phyloP scores from a whole-genome alignment of 2,329 filamentous ascomycete genomes.

The Talaromyces sp. region DNA sequence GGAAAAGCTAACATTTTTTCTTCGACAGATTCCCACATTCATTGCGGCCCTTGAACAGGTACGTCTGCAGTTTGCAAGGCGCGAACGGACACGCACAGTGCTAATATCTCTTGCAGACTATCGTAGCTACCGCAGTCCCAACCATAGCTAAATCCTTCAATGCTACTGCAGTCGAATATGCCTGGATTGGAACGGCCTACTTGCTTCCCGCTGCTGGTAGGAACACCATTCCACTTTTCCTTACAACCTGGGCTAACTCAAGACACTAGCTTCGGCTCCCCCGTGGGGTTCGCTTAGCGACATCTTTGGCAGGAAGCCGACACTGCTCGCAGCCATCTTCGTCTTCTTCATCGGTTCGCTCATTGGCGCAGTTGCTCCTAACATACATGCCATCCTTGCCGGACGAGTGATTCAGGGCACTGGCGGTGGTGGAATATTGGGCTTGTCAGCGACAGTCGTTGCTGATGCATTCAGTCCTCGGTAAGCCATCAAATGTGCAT shows the following conservation, averaged over 20 bases:
- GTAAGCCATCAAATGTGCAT: background rate
- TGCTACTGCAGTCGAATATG: background rate
- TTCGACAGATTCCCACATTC: constrained; percentile 2
- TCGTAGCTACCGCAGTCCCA: background rate
- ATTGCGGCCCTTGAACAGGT: constrained; percentile 7
- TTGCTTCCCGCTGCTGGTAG: background rate
- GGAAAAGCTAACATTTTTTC: background rate
- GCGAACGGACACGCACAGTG: background rate
- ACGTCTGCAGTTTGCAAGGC: background rate
- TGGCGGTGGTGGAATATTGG: constrained; percentile 1
- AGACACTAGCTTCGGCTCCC: background rate
- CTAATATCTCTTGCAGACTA: background rate
- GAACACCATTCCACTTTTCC: background rate
- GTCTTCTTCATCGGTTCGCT: constrained; percentile 1
- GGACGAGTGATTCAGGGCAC: background rate
- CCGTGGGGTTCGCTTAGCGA: constrained; percentile 1
- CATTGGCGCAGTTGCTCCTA: background rate
- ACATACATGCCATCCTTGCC: background rate
- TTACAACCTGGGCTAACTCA: background rate
- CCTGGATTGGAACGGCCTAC: constrained; percentile 4
- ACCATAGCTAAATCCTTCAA: background rate
- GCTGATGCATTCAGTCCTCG: constrained; percentile 1
- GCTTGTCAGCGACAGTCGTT: constrained; percentile 2
- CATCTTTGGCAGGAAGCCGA: constrained; percentile 4
- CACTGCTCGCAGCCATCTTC: background rate